These are phyloP conservation scores for Stemphylium beticola DNA, from an alignment of 2,329 filamentous ascomycete species.

Conservation along the genomic window DNA sequence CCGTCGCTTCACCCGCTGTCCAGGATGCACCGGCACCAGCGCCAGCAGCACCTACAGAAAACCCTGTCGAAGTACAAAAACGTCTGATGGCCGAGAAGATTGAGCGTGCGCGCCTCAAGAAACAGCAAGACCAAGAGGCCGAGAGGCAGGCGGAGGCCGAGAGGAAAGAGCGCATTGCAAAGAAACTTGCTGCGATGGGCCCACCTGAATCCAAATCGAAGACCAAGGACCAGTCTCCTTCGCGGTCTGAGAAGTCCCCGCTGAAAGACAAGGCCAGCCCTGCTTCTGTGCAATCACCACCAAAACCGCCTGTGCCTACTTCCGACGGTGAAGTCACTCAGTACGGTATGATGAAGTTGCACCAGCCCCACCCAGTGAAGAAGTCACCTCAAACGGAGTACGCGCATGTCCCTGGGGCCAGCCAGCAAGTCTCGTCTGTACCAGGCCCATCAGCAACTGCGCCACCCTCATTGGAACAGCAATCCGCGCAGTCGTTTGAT, in stretches of 20 bases:
- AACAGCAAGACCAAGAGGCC: slow-evolving; percentile 61
- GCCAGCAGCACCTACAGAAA: slow-evolving; percentile 59
- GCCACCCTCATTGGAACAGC: slow-evolving; percentile 25
- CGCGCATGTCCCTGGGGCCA: slow-evolving; percentile 18
- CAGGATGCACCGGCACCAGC: slow-evolving; percentile 38
- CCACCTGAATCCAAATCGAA: slow-evolving; percentile 52
- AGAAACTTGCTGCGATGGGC: slow-evolving; percentile 74
- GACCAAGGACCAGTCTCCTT: slow-evolving; percentile 47
- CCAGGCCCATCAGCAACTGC: slow-evolving; percentile 27
- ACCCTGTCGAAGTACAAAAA: slow-evolving; percentile 69
- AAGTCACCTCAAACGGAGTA: slow-evolving; percentile 32
- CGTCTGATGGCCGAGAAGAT: slow-evolving; percentile 73
- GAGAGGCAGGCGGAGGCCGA: slow-evolving; percentile 76
- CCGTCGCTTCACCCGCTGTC: slow-evolving; percentile 28
- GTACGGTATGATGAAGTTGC: slow-evolving; percentile 68
- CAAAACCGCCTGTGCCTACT: slow-evolving; percentile 64
- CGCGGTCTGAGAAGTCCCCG: slow-evolving; percentile 43
- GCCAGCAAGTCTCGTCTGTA: slow-evolving; percentile 14
- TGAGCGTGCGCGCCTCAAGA: slow-evolving; percentile 71
- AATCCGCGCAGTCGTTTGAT: slow-evolving; percentile 25
- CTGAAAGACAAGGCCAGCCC: slow-evolving; percentile 54
- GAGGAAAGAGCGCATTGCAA: slow-evolving; percentile 70
- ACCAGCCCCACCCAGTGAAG: slow-evolving; percentile 60
- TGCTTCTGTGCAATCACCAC: slow-evolving; percentile 52
- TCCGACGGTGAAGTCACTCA: slow-evolving; percentile 64